Percentiles rank a stretch among this genome's conserved stretches.
These are phyloP conservation scores for Halophytophthora polymorphica DNA, from an alignment of 352 stramenopile species.

Conservation along the genomic window DNA sequence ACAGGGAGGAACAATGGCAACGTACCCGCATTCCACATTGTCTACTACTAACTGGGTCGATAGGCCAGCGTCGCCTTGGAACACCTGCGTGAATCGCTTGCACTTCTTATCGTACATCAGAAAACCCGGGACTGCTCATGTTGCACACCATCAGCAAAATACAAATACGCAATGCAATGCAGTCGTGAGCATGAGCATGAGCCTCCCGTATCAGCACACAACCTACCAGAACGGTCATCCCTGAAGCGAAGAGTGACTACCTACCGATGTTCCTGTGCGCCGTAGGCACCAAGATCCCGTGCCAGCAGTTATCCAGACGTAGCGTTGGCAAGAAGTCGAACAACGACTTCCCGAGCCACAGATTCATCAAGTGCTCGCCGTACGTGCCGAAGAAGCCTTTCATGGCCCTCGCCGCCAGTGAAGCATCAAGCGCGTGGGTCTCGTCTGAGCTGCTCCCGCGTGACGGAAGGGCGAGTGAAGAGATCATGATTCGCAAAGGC, in stretches of 20 bases:
- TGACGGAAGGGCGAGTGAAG: constrained; percentile 7
- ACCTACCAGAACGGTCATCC: no score
- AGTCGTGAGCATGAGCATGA: no score
- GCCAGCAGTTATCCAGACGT: constrained; percentile 4
- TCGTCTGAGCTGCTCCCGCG: background rate
- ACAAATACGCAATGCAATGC: no score
- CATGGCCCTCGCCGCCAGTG: constrained; percentile 1
- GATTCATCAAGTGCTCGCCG: constrained; percentile 21
- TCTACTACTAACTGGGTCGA: constrained; percentile 16
- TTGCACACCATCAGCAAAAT: constrained; percentile 9
- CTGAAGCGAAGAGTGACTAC: no score
- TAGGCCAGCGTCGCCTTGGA: constrained; percentile 1
- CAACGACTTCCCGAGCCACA: constrained; percentile 19
- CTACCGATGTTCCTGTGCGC: no score
- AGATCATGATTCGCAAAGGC: no score
- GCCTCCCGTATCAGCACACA: no score
- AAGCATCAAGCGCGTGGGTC: background rate
- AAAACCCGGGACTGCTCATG: background rate
- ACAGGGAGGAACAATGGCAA: background rate
- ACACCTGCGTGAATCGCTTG: constrained; percentile 12
- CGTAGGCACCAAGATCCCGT: constrained; percentile 14
- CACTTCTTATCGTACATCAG: constrained; percentile 7
- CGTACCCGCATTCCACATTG: constrained; percentile 28
- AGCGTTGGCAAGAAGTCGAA: constrained; percentile 9
- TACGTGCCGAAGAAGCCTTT: constrained; percentile 13